These are phyloP conservation scores for Paspalum notatum DNA, from an alignment of 176 grass and related monocot genomes.

Conservation along the genomic window DNA sequence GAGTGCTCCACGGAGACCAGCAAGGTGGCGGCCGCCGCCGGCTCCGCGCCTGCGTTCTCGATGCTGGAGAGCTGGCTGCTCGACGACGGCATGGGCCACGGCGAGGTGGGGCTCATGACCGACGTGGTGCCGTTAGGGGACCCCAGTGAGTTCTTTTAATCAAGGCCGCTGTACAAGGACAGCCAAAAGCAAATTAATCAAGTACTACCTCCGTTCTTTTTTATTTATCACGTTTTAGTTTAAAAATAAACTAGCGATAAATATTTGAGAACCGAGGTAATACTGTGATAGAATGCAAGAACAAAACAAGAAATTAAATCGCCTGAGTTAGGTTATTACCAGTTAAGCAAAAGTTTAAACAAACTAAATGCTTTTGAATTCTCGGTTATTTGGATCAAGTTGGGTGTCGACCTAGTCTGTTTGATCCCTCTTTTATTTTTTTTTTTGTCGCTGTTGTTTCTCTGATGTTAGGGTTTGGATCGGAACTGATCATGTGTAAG, in stretches of 20 bases:
- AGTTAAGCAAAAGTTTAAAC: slow-evolving; percentile 31
- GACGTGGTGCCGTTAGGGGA: slow-evolving; percentile 74
- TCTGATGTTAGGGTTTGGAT: slow-evolving; percentile 43
- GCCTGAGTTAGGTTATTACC: slow-evolving; percentile 21
- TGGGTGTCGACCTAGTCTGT: slow-evolving; percentile 33
- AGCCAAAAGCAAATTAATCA: slow-evolving; percentile 32
- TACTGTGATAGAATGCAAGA: slow-evolving; percentile 20
- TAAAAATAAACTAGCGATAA: too few species aligned
- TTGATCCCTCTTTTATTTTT: slow-evolving; percentile 22
- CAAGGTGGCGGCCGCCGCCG: slow-evolving; percentile 43
- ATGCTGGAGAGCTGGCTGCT: slow-evolving; percentile 92
- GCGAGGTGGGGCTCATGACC: slow-evolving; percentile 58
- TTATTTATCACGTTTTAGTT: too few species aligned
- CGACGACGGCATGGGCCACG: slow-evolving; percentile 74
- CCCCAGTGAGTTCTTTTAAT: slow-evolving; percentile 74
- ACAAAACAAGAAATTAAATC: slow-evolving; percentile 18
- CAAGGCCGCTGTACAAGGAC: slow-evolving; percentile 41
- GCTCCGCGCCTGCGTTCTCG: slow-evolving; percentile 52
- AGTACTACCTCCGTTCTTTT: too few species aligned
- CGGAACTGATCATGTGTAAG: slow-evolving; percentile 51
- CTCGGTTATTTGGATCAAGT: slow-evolving; percentile 46
- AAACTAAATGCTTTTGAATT: slow-evolving; percentile 24
- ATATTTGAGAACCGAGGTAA: too few species aligned
- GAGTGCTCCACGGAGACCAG: slow-evolving; percentile 64
- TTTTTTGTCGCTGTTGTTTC: slow-evolving; percentile 24